These are phyloP conservation scores for Lepiota brunneoincarnata DNA, from an alignment of 768 basidiomycete species.

Conservation along the genomic window DNA sequence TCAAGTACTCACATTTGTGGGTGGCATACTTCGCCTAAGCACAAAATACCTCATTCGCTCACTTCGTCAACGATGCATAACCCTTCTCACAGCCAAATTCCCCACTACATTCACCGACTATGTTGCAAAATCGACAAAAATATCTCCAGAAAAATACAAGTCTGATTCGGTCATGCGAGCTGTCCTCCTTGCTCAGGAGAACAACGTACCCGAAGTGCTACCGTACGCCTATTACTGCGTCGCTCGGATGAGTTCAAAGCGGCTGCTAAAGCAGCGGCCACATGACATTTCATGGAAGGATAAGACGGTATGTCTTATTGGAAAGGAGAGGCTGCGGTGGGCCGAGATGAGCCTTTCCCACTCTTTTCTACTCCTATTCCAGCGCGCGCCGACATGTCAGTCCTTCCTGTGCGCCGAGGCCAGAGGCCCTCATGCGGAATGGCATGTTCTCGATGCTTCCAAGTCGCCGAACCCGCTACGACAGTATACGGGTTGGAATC, in stretches of 20 bases:
- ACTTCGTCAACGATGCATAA: conserved; percentile 50
- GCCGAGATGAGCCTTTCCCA: conserved; percentile 41
- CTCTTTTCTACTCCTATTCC: conserved; percentile 39
- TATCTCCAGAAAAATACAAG: conserved; percentile 27
- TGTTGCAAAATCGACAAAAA: conserved; percentile 21
- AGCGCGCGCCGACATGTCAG: conserved; percentile 27
- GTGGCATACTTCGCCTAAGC: conserved; percentile 58
- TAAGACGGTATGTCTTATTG: conserved; percentile 37
- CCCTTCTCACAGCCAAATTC: conserved; percentile 40
- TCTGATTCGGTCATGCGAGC: conserved; percentile 41
- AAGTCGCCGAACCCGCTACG: conserved; percentile 33
- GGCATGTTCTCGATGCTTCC: conserved; percentile 37
- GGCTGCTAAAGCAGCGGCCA: conserved; percentile 33
- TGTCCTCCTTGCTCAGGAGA: conserved; percentile 41
- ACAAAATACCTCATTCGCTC: conserved; percentile 59
- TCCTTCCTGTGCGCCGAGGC: conserved; percentile 30
- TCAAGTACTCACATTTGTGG: conserved; percentile 41
- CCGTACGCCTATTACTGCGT: conserved; percentile 52
- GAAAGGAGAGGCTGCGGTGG: conserved; percentile 37
- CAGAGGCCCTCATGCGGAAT: conserved; percentile 39
- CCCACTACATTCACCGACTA: conserved; percentile 38
- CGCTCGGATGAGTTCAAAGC: conserved; percentile 36
- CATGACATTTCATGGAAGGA: conserved; percentile 36
- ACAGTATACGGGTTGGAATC: conserved; percentile 31
- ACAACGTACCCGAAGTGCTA: conserved; percentile 35